phyloP scores from a whole-genome alignment of 805 yeast genomes.

The Wickerhamia fluorescens region DNA sequence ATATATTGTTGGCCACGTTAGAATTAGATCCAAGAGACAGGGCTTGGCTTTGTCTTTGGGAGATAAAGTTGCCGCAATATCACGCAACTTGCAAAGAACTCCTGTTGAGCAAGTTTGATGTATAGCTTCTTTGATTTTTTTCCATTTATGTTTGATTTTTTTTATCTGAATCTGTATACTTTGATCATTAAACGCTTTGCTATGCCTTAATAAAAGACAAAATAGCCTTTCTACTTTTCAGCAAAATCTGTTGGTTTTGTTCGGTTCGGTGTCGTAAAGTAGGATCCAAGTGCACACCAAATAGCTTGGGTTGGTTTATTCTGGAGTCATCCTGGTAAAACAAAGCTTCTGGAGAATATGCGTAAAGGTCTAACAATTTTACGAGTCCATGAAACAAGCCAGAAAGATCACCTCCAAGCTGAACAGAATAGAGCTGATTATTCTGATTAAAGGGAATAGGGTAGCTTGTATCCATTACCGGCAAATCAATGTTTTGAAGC shows the following conservation, averaged over 20 bases:
- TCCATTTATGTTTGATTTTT: constrained; percentile 1
- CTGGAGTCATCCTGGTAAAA: constrained; percentile 8
- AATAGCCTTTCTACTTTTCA: too few relatives aligned
- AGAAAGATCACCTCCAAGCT: constrained; percentile 3
- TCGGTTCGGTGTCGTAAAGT: constrained; percentile 6
- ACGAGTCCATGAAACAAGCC: constrained; percentile 3
- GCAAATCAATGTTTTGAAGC: too few relatives aligned
- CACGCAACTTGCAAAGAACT: constrained; percentile 37
- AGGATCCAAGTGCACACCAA: constrained; percentile 8
- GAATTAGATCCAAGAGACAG: constrained; percentile 96
- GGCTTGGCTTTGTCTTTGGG: constrained; percentile 94
- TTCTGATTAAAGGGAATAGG: constrained; percentile 2
- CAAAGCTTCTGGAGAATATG: too few relatives aligned
- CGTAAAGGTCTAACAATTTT: too few relatives aligned
- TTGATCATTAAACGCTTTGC: too few relatives aligned
- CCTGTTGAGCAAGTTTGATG: constrained; percentile 6
- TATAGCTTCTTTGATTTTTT: background rate
- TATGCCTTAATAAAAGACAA: too few relatives aligned
- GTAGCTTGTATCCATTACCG: constrained; percentile 1
- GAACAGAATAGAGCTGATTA: constrained; percentile 1
- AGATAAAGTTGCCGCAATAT: constrained; percentile 82
- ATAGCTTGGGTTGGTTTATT: constrained; percentile 3
- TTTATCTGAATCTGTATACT: background rate
- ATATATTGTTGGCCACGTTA: constrained; percentile 83
- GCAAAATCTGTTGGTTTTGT: constrained; percentile 1